Evolutionary conservation across 305 asterid genomes (phyloP).

Genomic region (Euphrasia arctica): DNA sequence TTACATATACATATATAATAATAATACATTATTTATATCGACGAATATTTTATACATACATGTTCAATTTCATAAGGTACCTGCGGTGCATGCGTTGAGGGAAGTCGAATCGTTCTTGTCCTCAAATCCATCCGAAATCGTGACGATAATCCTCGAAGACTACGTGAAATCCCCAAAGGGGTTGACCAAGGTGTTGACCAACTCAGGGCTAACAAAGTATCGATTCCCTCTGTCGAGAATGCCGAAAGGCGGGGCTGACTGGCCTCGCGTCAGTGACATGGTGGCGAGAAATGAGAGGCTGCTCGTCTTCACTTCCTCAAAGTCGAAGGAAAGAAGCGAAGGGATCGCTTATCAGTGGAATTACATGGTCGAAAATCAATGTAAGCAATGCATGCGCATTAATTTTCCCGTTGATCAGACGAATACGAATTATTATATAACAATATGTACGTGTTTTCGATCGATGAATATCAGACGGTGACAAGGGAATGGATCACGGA

Average conservation of each 20-base stretch:
- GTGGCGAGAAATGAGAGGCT: conserved; percentile 63
- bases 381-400: conserved; percentile 27
- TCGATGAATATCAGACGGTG: conserved; percentile 51
- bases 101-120: conserved; percentile 68
- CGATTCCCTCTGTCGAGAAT: conserved; percentile 72
- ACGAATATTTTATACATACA: too few relatives aligned
- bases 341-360: conserved; percentile 94
- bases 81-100: conserved; percentile 52
- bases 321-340: conserved; percentile 62
- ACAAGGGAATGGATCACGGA: conserved; percentile 75
- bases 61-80: conserved; percentile 33
- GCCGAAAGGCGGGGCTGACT: conserved; percentile 65
- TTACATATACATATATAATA: too few relatives aligned
- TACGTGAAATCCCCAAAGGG: conserved; percentile 68
- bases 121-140: conserved; percentile 67
- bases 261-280: conserved; percentile 84
- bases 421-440: too few relatives aligned
- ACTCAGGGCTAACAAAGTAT: conserved; percentile 69
- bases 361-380: conserved; percentile 90
- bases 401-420: too few relatives aligned
- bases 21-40: too few relatives aligned
- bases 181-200: conserved; percentile 59
- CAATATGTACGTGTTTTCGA: too few relatives aligned
- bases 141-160: conserved; percentile 84
- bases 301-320: conserved; percentile 56